phyloP scores from a whole-genome alignment of 2,329 filamentous ascomycete species.

The Ascochyta koolunga region DNA sequence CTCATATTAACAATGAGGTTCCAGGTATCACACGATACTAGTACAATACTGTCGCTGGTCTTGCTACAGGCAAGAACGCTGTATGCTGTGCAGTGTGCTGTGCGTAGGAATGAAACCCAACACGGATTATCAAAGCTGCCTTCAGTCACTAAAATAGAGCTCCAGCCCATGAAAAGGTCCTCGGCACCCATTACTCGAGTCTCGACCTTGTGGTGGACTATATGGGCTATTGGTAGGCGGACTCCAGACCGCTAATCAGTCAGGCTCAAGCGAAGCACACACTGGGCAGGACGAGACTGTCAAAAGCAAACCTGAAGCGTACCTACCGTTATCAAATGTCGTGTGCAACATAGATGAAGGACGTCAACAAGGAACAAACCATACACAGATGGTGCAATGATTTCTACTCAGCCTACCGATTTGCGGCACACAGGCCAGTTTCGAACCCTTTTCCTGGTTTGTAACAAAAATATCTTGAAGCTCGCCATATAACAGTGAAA shows the following conservation, averaged over 20 bases:
- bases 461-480: neutral
- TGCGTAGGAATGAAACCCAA: neutral
- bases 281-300: neutral
- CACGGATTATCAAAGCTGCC: neutral
- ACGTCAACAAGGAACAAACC: neutral
- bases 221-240: neutral
- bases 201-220: neutral
- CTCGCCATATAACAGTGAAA: constrained; percentile 9
- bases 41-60: neutral
- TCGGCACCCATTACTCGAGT: neutral
- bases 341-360: neutral
- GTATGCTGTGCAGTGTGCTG: neutral
- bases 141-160: neutral
- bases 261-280: constrained; percentile 4
- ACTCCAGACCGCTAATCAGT: neutral
- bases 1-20: neutral
- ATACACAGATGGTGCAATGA: neutral
- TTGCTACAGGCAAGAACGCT: constrained; percentile 1
- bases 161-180: neutral
- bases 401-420: neutral
- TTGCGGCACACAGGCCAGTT: neutral
- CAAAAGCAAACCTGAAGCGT: constrained; percentile 11
- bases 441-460: neutral
- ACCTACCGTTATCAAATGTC: neutral
- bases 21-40: neutral